Percentiles rank a stretch among this genome's conserved stretches.
These are phyloP conservation scores for Ceratobasidium sp. DNA, from an alignment of 1,284 basidiomycete genomes.

Conservation along the genomic window DNA sequence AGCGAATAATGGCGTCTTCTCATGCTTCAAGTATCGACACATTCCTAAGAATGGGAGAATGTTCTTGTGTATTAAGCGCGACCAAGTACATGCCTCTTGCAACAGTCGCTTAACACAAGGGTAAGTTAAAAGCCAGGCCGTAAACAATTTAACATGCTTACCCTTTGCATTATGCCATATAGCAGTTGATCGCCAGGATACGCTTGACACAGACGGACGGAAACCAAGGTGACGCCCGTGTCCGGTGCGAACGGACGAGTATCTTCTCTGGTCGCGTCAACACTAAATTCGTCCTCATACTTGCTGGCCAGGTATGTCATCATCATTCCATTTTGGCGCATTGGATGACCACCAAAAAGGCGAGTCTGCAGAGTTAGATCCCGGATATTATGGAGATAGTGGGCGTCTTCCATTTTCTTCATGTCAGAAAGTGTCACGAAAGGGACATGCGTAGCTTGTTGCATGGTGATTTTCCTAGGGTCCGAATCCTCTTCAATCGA, in stretches of 20 bases:
- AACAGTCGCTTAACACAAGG: conserved; percentile 13
- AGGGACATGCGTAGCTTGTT: conserved; percentile 28
- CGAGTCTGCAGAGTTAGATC: conserved; percentile 30
- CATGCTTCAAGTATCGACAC: conserved; percentile 25
- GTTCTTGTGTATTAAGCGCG: conserved; percentile 34
- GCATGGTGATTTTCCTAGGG: conserved; percentile 1
- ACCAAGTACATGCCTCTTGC: conserved; percentile 42
- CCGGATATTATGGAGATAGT: conserved; percentile 34
- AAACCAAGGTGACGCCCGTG: neutral
- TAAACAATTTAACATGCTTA: neutral
- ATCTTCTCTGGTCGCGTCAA: neutral
- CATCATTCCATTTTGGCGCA: conserved; percentile 34
- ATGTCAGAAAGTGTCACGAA: conserved; percentile 43
- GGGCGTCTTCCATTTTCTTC: conserved; percentile 34
- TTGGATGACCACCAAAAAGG: conserved; percentile 25
- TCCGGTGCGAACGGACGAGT: neutral
- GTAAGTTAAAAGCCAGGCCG: neutral
- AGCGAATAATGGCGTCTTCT: conserved; percentile 26
- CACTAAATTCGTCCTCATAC: conserved; percentile 14
- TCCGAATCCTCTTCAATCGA: neutral
- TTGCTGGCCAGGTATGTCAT: conserved; percentile 37
- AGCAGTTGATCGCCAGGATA: conserved; percentile 29
- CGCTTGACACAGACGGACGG: conserved; percentile 26
- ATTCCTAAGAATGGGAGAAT: conserved; percentile 35
- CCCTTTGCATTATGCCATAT: conserved; percentile 31